Base-by-base conservation (phyloP, 148 eudicot genomes). In the Nepenthes mirabilis region DNA sequence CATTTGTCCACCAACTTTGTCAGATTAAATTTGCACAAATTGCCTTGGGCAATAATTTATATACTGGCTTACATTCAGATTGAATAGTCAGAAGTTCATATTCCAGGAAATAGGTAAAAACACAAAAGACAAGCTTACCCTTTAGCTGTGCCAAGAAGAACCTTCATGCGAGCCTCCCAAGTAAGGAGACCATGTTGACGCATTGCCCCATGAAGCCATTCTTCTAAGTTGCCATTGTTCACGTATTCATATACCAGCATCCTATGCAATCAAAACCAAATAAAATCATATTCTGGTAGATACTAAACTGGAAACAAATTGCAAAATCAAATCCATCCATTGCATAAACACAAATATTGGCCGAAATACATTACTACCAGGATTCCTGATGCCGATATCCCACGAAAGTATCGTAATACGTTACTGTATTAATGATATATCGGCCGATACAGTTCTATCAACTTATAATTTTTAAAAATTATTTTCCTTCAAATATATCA, bases 121-220 rank as follows among this genome's bases (percentile, higher is more conserved):
- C 13, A 49, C 5, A 37, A 32, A 36, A 43, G 47, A 47, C n/a
- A 49, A 61, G 72, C 97, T 83, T 77, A 91, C 95, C 90, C 97
- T 71, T 85, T 91, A 9, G 97, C 97, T 45, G 90, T 87, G 70
- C 93, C 96, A 65, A 80, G 75, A 36, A 91, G 85, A 62, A 85
- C 76, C 76, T 88, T 91, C 81, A 88, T 85, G 36, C 96, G 90
- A 62, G 90, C 97, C 48, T 88, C 95, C 97, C 97, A 91, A 51
- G 95, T 91, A 62, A 91, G 97, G 67, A 75, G 63, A 45, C 97
- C 95, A 61, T 79, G 68, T 52, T 87, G 95, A 43, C 75, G 77
- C 93, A 88, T 83, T 61, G 83, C 90, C 40, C 97, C 97, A 69
- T 91, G 97, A 70, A 91, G 96, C 97, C 93, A 91, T 48, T 91